Percentiles rank a stretch among this genome's conserved stretches.
These are phyloP conservation scores for Trichophyton rubrum DNA, from an alignment of 2,329 filamentous ascomycete genomes.

Conservation along the genomic window DNA sequence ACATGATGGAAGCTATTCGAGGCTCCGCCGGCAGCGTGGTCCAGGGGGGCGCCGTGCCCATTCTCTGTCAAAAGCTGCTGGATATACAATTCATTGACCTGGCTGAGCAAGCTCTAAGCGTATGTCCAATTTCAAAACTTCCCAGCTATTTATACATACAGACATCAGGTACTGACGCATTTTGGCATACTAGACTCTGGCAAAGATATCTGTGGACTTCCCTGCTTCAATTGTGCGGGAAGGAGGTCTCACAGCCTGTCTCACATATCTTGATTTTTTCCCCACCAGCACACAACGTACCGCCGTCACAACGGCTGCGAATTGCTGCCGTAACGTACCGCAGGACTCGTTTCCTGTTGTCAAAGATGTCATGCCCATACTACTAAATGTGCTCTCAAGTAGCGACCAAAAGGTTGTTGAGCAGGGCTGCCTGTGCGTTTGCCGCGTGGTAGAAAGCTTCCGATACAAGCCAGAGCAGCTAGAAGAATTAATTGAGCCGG, in stretches of 20 bases:
- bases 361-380: constrained; percentile 88
- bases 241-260: constrained; percentile 85
- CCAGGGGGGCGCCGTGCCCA: constrained; percentile 89
- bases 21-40: constrained; percentile 90
- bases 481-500: constrained; percentile 82
- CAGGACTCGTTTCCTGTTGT: constrained; percentile 87
- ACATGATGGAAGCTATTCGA: constrained; percentile 92
- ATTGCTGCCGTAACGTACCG: constrained; percentile 93
- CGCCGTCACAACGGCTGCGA: constrained; percentile 91
- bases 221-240: constrained; percentile 90
- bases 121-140: constrained; percentile 25
- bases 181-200: constrained; percentile 50
- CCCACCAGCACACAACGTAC: constrained; percentile 93
- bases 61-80: constrained; percentile 85
- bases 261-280: constrained; percentile 95
- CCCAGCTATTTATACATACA: neutral
- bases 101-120: constrained; percentile 87
- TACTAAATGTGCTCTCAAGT: constrained; percentile 79
- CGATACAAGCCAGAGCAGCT: constrained; percentile 75
- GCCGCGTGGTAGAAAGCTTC: constrained; percentile 93
- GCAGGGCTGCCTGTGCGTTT: constrained; percentile 89
- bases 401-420: constrained; percentile 95
- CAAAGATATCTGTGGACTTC: constrained; percentile 96
- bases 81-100: constrained; percentile 97
- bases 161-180: neutral